Percentiles rank a stretch among this genome's conserved stretches.
Evolutionary conservation across 495 filamentous ascomycete genomes (phyloP).

Genomic region (Mytilinidion resinicola): DNA sequence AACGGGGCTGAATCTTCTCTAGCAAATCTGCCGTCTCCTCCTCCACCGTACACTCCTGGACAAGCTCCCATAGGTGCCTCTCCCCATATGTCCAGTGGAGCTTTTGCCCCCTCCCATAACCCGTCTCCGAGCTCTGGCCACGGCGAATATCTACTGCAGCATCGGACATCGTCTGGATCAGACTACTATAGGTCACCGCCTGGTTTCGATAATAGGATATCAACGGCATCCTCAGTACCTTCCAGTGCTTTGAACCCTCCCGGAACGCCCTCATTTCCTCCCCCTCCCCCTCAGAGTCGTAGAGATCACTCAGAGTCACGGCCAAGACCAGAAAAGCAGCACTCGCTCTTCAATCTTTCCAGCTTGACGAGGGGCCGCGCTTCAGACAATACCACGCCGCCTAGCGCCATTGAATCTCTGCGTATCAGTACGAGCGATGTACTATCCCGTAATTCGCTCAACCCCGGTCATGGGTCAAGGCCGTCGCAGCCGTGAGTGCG

Average conservation of each 20-base stretch:
- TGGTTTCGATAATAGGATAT: slow-evolving; percentile 12
- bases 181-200: slow-evolving; percentile 4
- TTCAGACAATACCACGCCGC: slow-evolving; percentile 15
- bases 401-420: slow-evolving; percentile 25
- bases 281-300: slow-evolving; percentile 26
- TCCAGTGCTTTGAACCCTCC: slow-evolving; percentile 18
- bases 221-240: slow-evolving; percentile 16
- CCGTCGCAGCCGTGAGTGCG: slow-evolving; percentile 18
- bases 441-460: slow-evolving; percentile 13
- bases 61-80: slow-evolving; percentile 21
- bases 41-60: slow-evolving; percentile 37
- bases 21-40: slow-evolving; percentile 39
- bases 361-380: slow-evolving; percentile 20
- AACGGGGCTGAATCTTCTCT: not conserved
- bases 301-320: slow-evolving; percentile 24
- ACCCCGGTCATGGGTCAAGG: slow-evolving; percentile 15
- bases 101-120: slow-evolving; percentile 12
- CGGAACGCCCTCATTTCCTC: slow-evolving; percentile 30
- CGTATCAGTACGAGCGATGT: slow-evolving; percentile 28
- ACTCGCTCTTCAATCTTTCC: slow-evolving; percentile 32
- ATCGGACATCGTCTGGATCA: slow-evolving; percentile 3
- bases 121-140: slow-evolving; percentile 9
- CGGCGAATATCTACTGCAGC: slow-evolving; percentile 16
- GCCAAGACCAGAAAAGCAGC: slow-evolving; percentile 32
- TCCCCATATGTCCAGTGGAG: slow-evolving; percentile 16